Evolutionary conservation across 2,329 filamentous ascomycete genomes (phyloP).

Genomic region (Ceratocystiopsis minuta): DNA sequence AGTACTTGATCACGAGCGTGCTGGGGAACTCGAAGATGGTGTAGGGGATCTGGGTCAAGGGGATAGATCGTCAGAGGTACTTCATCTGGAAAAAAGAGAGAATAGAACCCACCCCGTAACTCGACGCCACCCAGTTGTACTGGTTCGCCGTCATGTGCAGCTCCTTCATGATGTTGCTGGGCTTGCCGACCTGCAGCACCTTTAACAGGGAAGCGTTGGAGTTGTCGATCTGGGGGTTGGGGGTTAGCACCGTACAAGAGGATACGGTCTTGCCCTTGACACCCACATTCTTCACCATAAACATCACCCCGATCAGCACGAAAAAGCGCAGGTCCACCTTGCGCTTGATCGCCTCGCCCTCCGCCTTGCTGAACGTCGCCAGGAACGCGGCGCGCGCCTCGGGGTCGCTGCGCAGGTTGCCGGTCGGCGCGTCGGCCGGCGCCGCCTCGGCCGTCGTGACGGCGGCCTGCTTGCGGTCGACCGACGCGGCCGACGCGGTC

Average conservation of each 20-base stretch:
- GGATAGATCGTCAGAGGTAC: neutral
- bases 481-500: too few relatives aligned
- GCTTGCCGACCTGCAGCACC: slow-evolving; percentile 23
- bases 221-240: slow-evolving; percentile 20
- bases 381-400: slow-evolving; percentile 16
- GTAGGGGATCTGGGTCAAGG: slow-evolving; percentile 4
- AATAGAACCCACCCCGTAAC: slow-evolving; percentile 18
- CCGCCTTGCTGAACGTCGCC: slow-evolving; percentile 19
- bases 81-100: too few relatives aligned
- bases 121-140: slow-evolving; percentile 23
- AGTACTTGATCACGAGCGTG: slow-evolving; percentile 31
- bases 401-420: slow-evolving; percentile 7
- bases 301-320: slow-evolving; percentile 21
- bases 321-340: slow-evolving; percentile 22
- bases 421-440: too few relatives aligned
- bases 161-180: slow-evolving; percentile 19
- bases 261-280: too few relatives aligned
- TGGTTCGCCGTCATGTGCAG: slow-evolving; percentile 21
- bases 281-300: slow-evolving; percentile 23
- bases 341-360: slow-evolving; percentile 20
- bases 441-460: too few relatives aligned
- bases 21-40: slow-evolving; percentile 29
- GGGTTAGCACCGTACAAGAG: too few relatives aligned
- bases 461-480: too few relatives aligned
- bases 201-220: slow-evolving; percentile 24